Base-by-base conservation (phyloP, 2,329 filamentous ascomycete genomes). In the Aureobasidium sp. region DNA sequence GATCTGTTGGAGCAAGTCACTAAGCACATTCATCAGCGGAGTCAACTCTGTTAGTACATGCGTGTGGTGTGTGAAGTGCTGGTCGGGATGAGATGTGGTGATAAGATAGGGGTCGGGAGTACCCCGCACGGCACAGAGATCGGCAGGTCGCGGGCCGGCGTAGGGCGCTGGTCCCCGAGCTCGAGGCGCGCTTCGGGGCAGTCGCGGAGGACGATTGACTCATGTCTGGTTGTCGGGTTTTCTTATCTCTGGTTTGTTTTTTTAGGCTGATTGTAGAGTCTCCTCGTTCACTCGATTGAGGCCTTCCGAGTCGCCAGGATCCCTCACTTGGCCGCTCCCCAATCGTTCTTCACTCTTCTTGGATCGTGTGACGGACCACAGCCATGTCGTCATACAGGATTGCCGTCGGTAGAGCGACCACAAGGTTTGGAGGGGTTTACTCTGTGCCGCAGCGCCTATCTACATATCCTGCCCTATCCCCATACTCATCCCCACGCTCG, bases 371-470 rank as follows among this genome's bases (percentile, higher is more conserved):
- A 60, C 57, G 29, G 27, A 24, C 29, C 19, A 48, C 15, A 9
- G 35, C 19, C 31, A 60, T 60, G 57, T 60, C 57, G 57, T 60
- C 57, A 60, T 60, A 50, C 35, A 40, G 27, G 45, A 60, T 60
- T 44, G 44, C 45, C 44, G 27, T 59, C 33, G 56, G 44, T 19
- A 47, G 57, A 60, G 45, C 45, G 24, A 42, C 29, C 24, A 49
- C 44, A 50, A 42, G 42, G 54, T 58, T 58, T 29, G 42, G 42
- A 37, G 39, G 39, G 39, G 39, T 45, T 44, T 39, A 35, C 39
- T 27, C 31, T 19, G 54, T 48, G 54, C 40, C 54, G 54, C 54
- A 39, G 47, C 54, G 54, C 42, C 29, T 48, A 39, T 58, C 54
- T 58, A 58, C 54, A 37, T 58, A 58, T 58, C 42, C 54, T 48